Base-by-base conservation (phyloP, 305 asterid species). In the Fraxinus latifolia region DNA sequence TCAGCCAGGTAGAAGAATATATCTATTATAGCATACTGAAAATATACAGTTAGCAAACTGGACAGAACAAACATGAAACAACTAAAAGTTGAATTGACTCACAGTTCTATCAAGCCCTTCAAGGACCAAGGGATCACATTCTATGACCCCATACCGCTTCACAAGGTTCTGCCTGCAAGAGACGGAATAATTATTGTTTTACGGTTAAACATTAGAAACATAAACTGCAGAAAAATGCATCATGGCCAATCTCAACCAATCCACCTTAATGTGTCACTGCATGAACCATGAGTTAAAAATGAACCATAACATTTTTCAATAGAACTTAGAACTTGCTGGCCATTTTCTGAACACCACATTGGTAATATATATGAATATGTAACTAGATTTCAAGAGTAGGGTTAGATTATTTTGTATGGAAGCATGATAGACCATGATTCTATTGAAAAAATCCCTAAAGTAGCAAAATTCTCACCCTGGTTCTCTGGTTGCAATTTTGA, bases 101-200 rank as follows among this genome's bases (percentile, higher is more conserved):
- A 93, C 99, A 85, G 93, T 87, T 89, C 89, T 90, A 76, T 95
- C 98, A 36, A 94, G 90, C 81, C 98, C 98, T 65, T 78, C 89
- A 82, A 91, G 88, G 81, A 95, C 95, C 82, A 92, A 82, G 25
- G 97, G 97, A 83, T 93, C 97, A 86, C 98, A 95, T 86, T 92
- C 98, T 84, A 95, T 95, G 72, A 92, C 95, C 44, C 99, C 99
- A 85, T 89, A 95, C 88, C 83, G 91, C 88, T 85, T 93, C 86
- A 87, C 92, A 86, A 80, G 50, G 80, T 47, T 89, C 89, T 89
- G 91, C 91, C 97, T 93, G 89, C 85, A 86, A 84, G 77, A 81
- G 68, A 84, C 14, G 80, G 75, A 75, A 78, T n/a, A 74, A 76
- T 5, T 76, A 71, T 72, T 76, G 34, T 74, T 79, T 55, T 19